phyloP scores from a whole-genome alignment of 495 filamentous ascomycete species.

The Peziza echinospora region DNA sequence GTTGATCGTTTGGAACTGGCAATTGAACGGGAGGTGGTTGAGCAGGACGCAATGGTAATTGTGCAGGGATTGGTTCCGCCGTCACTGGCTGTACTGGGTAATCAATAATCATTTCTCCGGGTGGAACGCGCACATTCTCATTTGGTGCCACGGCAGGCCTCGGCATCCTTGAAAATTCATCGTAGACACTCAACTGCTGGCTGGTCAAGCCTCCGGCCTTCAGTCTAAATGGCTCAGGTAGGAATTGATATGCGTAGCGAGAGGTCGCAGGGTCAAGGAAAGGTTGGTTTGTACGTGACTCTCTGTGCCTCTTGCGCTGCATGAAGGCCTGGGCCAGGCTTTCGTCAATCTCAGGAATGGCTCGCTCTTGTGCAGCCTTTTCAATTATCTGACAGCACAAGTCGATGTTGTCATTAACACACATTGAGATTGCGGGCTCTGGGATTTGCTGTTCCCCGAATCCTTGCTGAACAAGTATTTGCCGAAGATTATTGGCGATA shows the following conservation, averaged over 20 bases:
- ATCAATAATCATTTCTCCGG: conserved; percentile 7
- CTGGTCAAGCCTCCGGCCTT: conserved; percentile 57
- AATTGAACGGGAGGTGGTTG: background rate
- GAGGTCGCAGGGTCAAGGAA: conserved; percentile 63
- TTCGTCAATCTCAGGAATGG: conserved; percentile 80
- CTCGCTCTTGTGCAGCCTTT: conserved; percentile 78
- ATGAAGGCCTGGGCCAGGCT: conserved; percentile 60
- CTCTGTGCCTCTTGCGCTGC: conserved; percentile 46
- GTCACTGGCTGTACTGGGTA: conserved; percentile 4
- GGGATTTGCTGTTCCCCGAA: conserved; percentile 50
- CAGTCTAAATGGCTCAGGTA: conserved; percentile 75
- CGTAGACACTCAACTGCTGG: conserved; percentile 86
- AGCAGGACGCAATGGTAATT: conserved; percentile 1
- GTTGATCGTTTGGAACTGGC: background rate
- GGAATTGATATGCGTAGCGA: conserved; percentile 56
- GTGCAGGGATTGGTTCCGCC: conserved; percentile 6
- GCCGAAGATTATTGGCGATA: conserved; percentile 88
- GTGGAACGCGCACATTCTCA: background rate
- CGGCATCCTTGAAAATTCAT: conserved; percentile 55
- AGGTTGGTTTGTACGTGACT: conserved; percentile 49
- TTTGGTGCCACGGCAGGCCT: background rate
- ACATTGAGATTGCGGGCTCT: conserved; percentile 58
- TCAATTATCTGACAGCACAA: conserved; percentile 80
- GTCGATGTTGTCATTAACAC: conserved; percentile 94
- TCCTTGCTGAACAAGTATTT: conserved; percentile 43